Evolutionary conservation across 2,329 filamentous ascomycete species (phyloP).

Genomic region (Fusarium robinianum): DNA sequence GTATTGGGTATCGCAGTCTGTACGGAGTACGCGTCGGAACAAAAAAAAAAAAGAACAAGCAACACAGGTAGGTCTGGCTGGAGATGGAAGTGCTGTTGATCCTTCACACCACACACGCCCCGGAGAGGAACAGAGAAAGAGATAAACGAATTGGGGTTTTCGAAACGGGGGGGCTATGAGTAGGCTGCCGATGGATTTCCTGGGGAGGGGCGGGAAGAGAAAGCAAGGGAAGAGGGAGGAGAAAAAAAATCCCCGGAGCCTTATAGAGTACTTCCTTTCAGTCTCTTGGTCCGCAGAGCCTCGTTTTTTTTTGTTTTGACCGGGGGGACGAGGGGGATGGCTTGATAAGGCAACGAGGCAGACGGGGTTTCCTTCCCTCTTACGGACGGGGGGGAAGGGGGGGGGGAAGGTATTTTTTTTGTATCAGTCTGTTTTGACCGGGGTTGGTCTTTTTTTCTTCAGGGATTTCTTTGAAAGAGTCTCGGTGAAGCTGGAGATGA

Average conservation of each 20-base stretch:
- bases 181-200: too few species aligned
- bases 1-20: too few species aligned
- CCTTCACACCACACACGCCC: slow-evolving; percentile 17
- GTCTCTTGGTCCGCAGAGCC: slow-evolving; percentile 16
- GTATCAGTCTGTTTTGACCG: not conserved
- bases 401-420: not conserved
- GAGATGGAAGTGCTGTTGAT: slow-evolving; percentile 25
- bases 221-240: slow-evolving; percentile 5
- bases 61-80: not conserved
- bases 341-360: too few species aligned
- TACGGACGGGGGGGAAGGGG: not conserved
- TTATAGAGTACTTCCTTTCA: slow-evolving; percentile 22
- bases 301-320: slow-evolving; percentile 6
- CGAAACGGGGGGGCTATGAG: too few species aligned
- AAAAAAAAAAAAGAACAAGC: too few species aligned
- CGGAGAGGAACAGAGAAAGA: too few species aligned
- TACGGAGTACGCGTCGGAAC: too few species aligned
- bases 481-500: not conserved
- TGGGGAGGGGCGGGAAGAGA: too few species aligned
- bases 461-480: too few species aligned
- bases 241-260: slow-evolving; percentile 11
- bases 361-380: slow-evolving; percentile 2
- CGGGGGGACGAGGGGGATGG: not conserved
- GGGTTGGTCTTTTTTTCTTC: too few species aligned
- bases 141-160: too few species aligned